Evolutionary conservation across 2,329 filamentous ascomycete species (phyloP), one percentile per base, ranked within the genome.

Genomic region (Ramichloridium luteum): DNA sequence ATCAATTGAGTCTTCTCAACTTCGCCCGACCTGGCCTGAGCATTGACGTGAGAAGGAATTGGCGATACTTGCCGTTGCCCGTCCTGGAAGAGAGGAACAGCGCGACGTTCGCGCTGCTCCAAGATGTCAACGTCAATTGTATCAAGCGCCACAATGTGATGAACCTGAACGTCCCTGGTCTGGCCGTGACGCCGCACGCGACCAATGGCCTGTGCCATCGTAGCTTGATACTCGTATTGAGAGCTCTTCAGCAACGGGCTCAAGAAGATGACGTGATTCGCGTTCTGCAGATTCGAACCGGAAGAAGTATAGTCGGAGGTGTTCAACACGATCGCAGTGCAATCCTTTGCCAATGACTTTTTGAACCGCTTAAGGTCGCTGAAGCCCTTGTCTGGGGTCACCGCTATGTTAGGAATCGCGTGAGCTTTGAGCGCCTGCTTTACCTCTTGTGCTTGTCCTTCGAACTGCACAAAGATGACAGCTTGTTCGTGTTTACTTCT

Each of bases 71-170:
- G 14, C 5, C 37, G 6, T 3, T 28, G 39, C 5, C 35, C 37
- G 14, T 38, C 32, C 37, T 55, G 42, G 1, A 30, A 16, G 5
- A 57, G 13, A 2, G 50, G 45, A n/a, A 39, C 34, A 2, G 6
- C 30, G 1, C 57, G 49, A 10, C 49, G 51, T 34, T 64, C 58
- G 2, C 58, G 52, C 25, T 61, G 59, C 40, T 65, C 58, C 1
- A 67, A 38, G 11, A 65, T 58, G 36, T 65, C 61, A 1, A 65
- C 57, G 22, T 66, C 62, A 23, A 66, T 60, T 1, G 62, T 65
- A 51, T 92, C 79, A 50, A 94, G 79, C 8, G 84, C 90, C 6
- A 93, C 77, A 13, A 96, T 76, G 2, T 88, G 65, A 46, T 76
- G 76, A 11, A 77, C 63, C 32, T 71, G 59, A 2, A 80, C 74